Evolutionary conservation across 73 alveolate genomes (phyloP), one percentile per base, ranked within the genome.

Genomic region (Blepharisma japonicum): DNA sequence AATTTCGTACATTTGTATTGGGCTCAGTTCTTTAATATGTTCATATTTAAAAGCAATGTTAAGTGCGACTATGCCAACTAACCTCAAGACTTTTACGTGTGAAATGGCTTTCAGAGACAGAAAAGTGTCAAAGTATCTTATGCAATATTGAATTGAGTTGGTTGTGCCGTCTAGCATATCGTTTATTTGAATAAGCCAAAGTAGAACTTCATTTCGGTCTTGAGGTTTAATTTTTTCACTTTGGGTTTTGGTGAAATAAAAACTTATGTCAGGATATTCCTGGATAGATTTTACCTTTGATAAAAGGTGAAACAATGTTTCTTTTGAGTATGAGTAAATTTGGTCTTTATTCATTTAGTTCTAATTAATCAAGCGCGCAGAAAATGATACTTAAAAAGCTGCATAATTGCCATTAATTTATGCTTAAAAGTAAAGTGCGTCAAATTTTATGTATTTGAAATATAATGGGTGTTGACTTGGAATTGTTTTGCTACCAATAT

Each of bases 21-120:
- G 74, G 18, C 4, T n/a, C 2, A 61, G 14, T 61, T 61, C 74
- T 39, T 39, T n/a, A 14, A n/a, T 25, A 14, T 61, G 47, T 61
- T 61, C 74, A 61, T 61, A 61, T 61, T 61, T 61, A 8, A 61
- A 61, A 2, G 74, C 74, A 9, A 61, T 61, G 38, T n/a, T 14
- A 25, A 61, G 14, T 8, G 47, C 14, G 23, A 61, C 47, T 0
- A 61, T 8, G 23, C 74, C 74, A 25, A 61, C 46, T 25, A 61
- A 48, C 4, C 23, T 39, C 23, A 61, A 61, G 2, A 61, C 14
- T n/a, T n/a, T 14, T 8, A 61, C 14, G 46, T 61, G 14, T 1
- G 50, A 20, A 5, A 61, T 25, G 11, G 74, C 1, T 25, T 61
- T 61, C 46, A 14, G 48, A 61, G 47, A 14, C 74, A 61, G 46